A percentile compares a stretch with the other conserved stretches of the same genome.
phyloP scores from a whole-genome alignment of 1,284 basidiomycete genomes.

The Erythrobasidium hasegawianum region DNA sequence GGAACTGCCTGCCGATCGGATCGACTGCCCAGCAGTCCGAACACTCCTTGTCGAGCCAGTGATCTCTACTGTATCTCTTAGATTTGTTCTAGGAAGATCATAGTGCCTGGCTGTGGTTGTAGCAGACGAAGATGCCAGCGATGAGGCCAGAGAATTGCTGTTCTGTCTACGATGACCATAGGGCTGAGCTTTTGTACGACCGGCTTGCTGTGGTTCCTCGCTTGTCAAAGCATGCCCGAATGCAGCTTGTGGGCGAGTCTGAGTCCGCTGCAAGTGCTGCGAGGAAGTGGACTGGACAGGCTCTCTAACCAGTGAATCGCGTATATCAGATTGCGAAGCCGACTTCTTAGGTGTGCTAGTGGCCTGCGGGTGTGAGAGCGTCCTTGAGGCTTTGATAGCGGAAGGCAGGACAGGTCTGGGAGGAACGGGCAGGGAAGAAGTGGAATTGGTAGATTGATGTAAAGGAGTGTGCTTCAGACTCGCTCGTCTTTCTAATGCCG shows the following conservation, averaged over 20 bases:
- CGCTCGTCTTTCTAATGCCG: no score
- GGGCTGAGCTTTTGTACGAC: conserved; percentile 7
- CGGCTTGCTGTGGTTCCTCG: conserved; percentile 6
- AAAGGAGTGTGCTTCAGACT: no score
- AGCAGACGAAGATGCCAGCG: neutral
- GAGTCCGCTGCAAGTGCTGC: neutral
- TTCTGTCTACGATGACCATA: conserved; percentile 2
- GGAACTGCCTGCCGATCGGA: conserved; percentile 20
- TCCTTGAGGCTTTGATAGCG: no score
- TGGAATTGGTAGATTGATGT: no score
- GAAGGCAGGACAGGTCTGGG: no score
- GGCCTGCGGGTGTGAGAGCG: no score
- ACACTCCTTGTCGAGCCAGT: no score
- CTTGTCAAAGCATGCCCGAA: conserved; percentile 25
- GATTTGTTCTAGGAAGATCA: neutral
- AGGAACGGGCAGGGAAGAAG: no score
- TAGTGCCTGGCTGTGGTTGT: no score
- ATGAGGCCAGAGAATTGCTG: neutral
- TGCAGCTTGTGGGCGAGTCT: neutral
- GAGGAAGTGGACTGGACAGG: neutral
- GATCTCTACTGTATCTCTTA: neutral
- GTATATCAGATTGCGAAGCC: no score
- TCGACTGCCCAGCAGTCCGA: conserved; percentile 12
- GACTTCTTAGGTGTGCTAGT: no score
- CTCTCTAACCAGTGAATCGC: no score